These are phyloP conservation scores for Nicotiana obtusifolia DNA, from an alignment of 257 asterid genomes.

Conservation along the genomic window DNA sequence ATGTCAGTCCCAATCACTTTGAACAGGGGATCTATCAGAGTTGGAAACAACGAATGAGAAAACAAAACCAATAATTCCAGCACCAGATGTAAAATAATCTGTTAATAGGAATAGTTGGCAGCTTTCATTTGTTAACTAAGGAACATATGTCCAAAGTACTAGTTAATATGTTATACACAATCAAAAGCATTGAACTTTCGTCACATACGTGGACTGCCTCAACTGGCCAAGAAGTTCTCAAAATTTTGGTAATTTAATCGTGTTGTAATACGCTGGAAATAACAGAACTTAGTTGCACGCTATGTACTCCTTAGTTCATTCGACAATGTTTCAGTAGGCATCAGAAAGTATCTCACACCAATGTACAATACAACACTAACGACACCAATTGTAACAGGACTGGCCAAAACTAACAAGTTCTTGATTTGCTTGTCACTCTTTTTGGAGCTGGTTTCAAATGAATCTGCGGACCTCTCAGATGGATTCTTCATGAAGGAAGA, in stretches of 20 bases:
- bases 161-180: background rate
- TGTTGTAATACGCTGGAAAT: background rate
- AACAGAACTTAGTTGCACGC: background rate
- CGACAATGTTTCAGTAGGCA: conserved; percentile 4
- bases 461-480: conserved; percentile 5
- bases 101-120: background rate
- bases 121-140: background rate
- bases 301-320: conserved; percentile 35
- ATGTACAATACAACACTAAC: conserved; percentile 21
- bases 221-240: background rate
- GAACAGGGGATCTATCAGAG: background rate
- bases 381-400: conserved; percentile 29
- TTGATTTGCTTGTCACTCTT: conserved; percentile 16
- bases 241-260: background rate
- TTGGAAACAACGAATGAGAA: no score
- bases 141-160: background rate
- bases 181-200: background rate
- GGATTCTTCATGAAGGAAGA: conserved; percentile 60
- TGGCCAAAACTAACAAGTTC: conserved; percentile 22
- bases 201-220: background rate
- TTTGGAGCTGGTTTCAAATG: conserved; percentile 17
- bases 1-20: no score
- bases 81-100: background rate
- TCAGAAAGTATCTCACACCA: conserved; percentile 30
- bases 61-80: background rate